phyloP scores from a whole-genome alignment of 345 rosid species.

The Geranium brycei region DNA sequence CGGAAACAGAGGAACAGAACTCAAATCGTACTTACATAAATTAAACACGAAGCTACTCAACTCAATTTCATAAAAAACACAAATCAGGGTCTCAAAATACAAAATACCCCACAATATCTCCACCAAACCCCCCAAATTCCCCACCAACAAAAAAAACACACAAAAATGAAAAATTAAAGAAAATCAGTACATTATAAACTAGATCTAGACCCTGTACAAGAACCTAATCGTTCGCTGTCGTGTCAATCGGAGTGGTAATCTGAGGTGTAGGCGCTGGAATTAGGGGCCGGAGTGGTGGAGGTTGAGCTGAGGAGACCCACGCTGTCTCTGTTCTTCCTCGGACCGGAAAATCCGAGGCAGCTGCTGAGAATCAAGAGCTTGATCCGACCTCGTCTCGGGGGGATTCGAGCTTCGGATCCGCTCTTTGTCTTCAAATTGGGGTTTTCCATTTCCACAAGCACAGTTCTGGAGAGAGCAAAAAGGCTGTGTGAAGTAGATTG shows the following conservation, averaged over 20 bases:
- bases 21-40: not conserved
- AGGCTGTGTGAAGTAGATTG: no score
- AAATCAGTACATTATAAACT: not conserved
- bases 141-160: no score
- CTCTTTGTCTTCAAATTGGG: not conserved
- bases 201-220: not conserved
- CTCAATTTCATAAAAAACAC: not conserved
- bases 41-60: no score
- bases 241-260: not conserved
- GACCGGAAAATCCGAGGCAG: not conserved
- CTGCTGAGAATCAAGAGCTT: not conserved
- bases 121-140: not conserved
- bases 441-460: no score
- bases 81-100: not conserved
- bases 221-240: no score
- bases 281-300: not conserved
- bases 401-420: not conserved
- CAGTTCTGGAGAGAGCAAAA: no score
- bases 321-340: not conserved
- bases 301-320: not conserved
- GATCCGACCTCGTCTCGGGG: not conserved
- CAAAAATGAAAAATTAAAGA: not conserved
- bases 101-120: not conserved
- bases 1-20: constrained; percentile 7
- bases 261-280: not conserved